Percentiles rank a stretch among this genome's conserved stretches.
Conservation (phyloP, 495 filamentous ascomycete species). For the Talaromyces stipitatus region DNA sequence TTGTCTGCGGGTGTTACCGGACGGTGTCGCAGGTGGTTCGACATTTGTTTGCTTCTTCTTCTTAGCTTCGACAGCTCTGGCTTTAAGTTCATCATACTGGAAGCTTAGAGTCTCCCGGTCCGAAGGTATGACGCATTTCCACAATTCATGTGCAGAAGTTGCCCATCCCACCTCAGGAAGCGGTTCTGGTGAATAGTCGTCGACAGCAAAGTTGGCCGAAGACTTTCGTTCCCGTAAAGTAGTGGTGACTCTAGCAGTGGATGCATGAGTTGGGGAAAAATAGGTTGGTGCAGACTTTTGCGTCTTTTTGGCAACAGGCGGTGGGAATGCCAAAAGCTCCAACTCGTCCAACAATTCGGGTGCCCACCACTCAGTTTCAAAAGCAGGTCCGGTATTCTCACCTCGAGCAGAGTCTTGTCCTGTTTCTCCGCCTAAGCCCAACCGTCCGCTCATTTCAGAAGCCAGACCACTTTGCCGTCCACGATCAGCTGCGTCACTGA, state of each 20-base stretch:
- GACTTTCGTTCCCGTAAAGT: conserved; percentile 46
- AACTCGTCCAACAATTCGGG: conserved; percentile 57
- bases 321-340: conserved; percentile 44
- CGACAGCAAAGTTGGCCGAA: conserved; percentile 19
- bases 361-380: conserved; percentile 74
- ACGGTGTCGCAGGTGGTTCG: conserved; percentile 20
- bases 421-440: conserved; percentile 9
- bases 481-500: neutral
- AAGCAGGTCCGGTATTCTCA: conserved; percentile 16
- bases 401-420: neutral
- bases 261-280: conserved; percentile 68
- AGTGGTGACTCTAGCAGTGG: conserved; percentile 62
- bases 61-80: conserved; percentile 51
- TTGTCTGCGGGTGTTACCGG: conserved; percentile 51
- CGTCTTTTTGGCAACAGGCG: conserved; percentile 41
- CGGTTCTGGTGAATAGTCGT: conserved; percentile 33
- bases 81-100: conserved; percentile 65
- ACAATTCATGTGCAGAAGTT: conserved; percentile 69
- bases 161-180: conserved; percentile 79
- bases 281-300: conserved; percentile 55
- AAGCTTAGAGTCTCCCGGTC: conserved; percentile 65
- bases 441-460: conserved; percentile 20
- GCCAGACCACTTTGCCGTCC: conserved; percentile 13
- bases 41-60: conserved; percentile 53
- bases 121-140: conserved; percentile 71